A percentile compares a stretch with the other conserved stretches of the same genome.
Conservation (phyloP, 2,329 filamentous ascomycete species). For the Colletotrichum sp. region DNA sequence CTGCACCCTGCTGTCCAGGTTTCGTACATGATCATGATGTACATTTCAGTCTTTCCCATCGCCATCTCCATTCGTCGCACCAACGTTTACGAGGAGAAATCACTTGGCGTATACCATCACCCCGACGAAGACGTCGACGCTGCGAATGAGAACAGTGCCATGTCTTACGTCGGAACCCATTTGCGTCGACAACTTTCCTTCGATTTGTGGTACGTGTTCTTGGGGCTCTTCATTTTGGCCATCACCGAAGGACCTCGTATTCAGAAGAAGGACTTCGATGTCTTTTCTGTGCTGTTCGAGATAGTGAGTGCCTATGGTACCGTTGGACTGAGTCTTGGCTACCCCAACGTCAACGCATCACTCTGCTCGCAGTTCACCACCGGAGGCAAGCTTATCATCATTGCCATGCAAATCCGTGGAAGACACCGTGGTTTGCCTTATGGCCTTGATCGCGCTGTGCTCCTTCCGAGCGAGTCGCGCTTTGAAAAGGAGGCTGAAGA, state of each 20-base stretch:
- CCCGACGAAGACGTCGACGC: conserved; percentile 52
- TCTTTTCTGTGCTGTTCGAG: conserved; percentile 81
- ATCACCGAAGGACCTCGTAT: conserved; percentile 84
- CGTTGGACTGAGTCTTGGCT: conserved; percentile 89
- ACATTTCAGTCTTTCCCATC: conserved; percentile 96
- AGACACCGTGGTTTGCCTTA: conserved; percentile 73
- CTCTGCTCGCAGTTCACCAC: conserved; percentile 83
- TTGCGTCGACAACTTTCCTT: conserved; percentile 93
- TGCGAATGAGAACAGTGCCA: conserved; percentile 60
- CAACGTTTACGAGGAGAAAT: conserved; percentile 95
- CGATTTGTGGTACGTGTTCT: conserved; percentile 95
- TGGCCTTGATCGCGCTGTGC: conserved; percentile 66
- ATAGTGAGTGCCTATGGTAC: conserved; percentile 93
- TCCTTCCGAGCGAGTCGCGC: conserved; percentile 62
- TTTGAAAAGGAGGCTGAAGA: conserved; percentile 59
- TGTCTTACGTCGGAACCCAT: conserved; percentile 90
- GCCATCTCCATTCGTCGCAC: conserved; percentile 93
- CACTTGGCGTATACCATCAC: conserved; percentile 73
- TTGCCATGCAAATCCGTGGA: conserved; percentile 73
- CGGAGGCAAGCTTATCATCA: conserved; percentile 72
- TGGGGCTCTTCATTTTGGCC: conserved; percentile 90
- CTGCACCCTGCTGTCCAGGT: conserved; percentile 93
- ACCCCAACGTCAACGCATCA: conserved; percentile 75
- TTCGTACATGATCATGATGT: conserved; percentile 99
- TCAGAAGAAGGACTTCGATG: conserved; percentile 64